phyloP scores from a whole-genome alignment of 2,329 filamentous ascomycete species.

The Dactylellina parvicollis region DNA sequence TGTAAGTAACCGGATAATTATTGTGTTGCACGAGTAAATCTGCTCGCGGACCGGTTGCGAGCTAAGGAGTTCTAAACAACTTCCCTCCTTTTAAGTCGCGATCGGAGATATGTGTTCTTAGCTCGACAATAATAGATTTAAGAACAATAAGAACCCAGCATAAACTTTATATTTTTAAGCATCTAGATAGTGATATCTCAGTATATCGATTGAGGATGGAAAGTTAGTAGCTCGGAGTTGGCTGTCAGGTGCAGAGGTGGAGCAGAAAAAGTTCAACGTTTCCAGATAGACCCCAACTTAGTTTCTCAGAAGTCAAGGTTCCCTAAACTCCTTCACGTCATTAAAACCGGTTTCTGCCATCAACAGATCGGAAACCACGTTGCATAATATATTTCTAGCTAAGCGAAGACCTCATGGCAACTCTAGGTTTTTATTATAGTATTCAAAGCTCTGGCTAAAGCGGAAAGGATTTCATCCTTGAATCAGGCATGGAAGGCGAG shows the following conservation, averaged over 20 bases:
- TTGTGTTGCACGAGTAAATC: no score
- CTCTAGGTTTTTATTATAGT: not conserved
- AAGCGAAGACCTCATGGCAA: not conserved
- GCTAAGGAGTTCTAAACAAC: not conserved
- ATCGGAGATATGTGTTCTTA: not conserved
- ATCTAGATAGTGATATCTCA: not conserved
- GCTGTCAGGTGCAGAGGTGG: no score
- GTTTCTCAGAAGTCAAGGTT: constrained; percentile 9
- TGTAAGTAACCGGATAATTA: no score
- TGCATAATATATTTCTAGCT: not conserved
- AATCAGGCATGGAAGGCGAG: constrained; percentile 2
- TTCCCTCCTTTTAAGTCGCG: not conserved
- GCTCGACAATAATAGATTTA: not conserved
- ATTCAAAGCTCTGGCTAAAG: constrained; percentile 6
- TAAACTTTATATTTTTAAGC: not conserved
- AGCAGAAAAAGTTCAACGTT: not conserved
- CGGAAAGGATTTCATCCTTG: constrained; percentile 11
- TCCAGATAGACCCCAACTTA: constrained; percentile 1
- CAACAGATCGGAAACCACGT: constrained; percentile 12
- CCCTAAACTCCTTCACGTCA: not conserved
- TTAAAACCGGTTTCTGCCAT: constrained; percentile 8
- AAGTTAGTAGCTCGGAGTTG: not conserved
- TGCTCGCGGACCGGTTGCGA: not conserved
- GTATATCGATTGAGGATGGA: not conserved
- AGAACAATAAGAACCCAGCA: not conserved